phyloP scores from a whole-genome alignment of 2,329 filamentous ascomycete species.

The Fusarium lyarnte region DNA sequence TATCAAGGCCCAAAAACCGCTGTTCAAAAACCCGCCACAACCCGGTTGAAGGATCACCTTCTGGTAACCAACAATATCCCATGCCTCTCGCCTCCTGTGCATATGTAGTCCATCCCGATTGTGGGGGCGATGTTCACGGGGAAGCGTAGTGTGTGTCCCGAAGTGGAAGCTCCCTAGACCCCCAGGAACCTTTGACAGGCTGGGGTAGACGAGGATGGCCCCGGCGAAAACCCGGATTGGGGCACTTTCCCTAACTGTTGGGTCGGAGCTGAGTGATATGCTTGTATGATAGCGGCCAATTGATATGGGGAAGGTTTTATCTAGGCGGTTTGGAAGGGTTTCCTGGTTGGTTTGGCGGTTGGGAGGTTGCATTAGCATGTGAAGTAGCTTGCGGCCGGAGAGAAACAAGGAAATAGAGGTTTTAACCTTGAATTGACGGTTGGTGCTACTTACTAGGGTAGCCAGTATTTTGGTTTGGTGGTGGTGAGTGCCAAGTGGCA shows the following conservation, averaged over 20 bases:
- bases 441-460: background rate
- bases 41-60: background rate
- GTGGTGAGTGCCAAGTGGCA: background rate
- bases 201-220: slow-evolving; percentile 5
- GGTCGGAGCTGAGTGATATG: slow-evolving; percentile 1
- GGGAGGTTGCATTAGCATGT: background rate
- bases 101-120: background rate
- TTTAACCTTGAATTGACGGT: background rate
- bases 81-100: background rate
- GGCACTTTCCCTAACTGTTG: background rate
- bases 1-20: background rate
- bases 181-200: slow-evolving; percentile 30
- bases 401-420: background rate
- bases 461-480: background rate
- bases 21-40: background rate
- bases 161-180: slow-evolving; percentile 24
- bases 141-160: slow-evolving; percentile 1
- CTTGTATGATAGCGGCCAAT: slow-evolving; percentile 8
- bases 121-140: slow-evolving; percentile 1
- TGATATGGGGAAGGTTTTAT: background rate
- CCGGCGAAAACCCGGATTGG: background rate
- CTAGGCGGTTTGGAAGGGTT: background rate
- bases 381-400: background rate
- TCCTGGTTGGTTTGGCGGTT: background rate
- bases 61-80: background rate